Evolutionary conservation across 2,329 filamentous ascomycete species (phyloP).

Genomic region (Aspergillus persii): DNA sequence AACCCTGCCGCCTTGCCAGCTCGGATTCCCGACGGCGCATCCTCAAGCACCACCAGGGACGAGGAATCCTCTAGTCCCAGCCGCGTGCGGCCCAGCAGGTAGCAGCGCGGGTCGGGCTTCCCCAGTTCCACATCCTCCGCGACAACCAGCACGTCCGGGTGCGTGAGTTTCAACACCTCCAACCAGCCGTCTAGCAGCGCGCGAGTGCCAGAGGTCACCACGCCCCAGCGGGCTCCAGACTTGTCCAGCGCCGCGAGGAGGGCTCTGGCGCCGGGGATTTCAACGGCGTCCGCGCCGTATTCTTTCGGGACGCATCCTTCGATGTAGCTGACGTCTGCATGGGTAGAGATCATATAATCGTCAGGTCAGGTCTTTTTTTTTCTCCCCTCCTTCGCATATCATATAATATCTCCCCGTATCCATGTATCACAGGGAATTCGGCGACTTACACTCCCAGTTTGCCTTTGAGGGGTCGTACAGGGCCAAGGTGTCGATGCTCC

Average conservation of each 20-base stretch:
- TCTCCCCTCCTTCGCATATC: background rate
- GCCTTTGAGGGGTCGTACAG: conserved; percentile 80
- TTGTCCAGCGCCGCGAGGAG: conserved; percentile 67
- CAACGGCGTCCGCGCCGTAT: conserved; percentile 73
- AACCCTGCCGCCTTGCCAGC: conserved; percentile 85
- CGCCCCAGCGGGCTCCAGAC: conserved; percentile 71
- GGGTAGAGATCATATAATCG: background rate
- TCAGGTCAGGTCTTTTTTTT: background rate
- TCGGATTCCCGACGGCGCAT: conserved; percentile 80
- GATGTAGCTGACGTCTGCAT: conserved; percentile 70
- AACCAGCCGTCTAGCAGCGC: conserved; percentile 71
- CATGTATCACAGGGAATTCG: background rate
- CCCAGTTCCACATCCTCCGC: conserved; percentile 73
- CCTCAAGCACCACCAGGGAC: conserved; percentile 75
- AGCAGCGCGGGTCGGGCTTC: conserved; percentile 76
- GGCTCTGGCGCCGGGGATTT: conserved; percentile 77
- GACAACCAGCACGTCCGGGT: conserved; percentile 65
- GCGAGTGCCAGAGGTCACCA: conserved; percentile 70
- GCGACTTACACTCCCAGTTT: conserved; percentile 81
- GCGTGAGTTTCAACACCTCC: conserved; percentile 61
- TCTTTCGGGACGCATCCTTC: conserved; percentile 75
- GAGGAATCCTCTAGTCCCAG: conserved; percentile 52
- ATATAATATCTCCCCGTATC: background rate
- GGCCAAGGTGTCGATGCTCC: conserved; percentile 81
- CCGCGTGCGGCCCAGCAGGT: conserved; percentile 63